These are phyloP conservation scores for Fusarium udum DNA, from an alignment of 2,329 filamentous ascomycete genomes.

Conservation along the genomic window DNA sequence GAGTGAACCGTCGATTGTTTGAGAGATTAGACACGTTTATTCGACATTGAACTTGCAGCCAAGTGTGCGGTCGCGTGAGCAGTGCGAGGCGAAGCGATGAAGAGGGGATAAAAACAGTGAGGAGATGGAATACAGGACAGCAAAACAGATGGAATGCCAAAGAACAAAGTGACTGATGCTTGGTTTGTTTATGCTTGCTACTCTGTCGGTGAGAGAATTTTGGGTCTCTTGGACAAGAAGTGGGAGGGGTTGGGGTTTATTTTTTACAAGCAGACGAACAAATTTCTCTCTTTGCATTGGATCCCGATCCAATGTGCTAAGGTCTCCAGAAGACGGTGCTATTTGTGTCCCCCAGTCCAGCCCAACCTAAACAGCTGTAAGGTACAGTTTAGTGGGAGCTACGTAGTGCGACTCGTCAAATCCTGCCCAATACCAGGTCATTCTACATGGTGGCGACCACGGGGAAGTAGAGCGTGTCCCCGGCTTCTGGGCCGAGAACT, in stretches of 20 bases:
- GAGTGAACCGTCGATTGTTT: slow-evolving; percentile 40
- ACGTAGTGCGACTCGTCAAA: slow-evolving; percentile 3
- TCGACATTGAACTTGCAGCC: slow-evolving; percentile 39
- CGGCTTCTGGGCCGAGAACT: slow-evolving; percentile 12
- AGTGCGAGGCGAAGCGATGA: not conserved
- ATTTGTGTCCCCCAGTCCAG: not conserved
- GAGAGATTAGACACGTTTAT: slow-evolving; percentile 39
- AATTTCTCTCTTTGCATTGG: slow-evolving; percentile 16
- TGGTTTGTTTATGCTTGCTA: slow-evolving; percentile 7
- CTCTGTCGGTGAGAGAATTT: slow-evolving; percentile 42
- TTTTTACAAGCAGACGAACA: slow-evolving; percentile 7
- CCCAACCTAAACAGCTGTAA: not conserved
- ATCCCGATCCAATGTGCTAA: slow-evolving; percentile 33
- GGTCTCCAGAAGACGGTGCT: slow-evolving; percentile 35
- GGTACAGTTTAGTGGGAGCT: not conserved
- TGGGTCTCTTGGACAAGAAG: slow-evolving; percentile 17
- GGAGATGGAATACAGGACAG: not conserved
- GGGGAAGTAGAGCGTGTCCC: not conserved
- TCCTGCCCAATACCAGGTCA: slow-evolving; percentile 2
- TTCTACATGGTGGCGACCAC: slow-evolving; percentile 1
- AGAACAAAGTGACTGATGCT: slow-evolving; percentile 4
- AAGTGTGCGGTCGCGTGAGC: slow-evolving; percentile 36
- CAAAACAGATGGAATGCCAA: not conserved
- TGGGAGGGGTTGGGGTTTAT: slow-evolving; percentile 23
- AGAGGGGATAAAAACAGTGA: not conserved